phyloP scores from a whole-genome alignment of 192 early-diverging fungal species.

The Coemansia reversa region DNA sequence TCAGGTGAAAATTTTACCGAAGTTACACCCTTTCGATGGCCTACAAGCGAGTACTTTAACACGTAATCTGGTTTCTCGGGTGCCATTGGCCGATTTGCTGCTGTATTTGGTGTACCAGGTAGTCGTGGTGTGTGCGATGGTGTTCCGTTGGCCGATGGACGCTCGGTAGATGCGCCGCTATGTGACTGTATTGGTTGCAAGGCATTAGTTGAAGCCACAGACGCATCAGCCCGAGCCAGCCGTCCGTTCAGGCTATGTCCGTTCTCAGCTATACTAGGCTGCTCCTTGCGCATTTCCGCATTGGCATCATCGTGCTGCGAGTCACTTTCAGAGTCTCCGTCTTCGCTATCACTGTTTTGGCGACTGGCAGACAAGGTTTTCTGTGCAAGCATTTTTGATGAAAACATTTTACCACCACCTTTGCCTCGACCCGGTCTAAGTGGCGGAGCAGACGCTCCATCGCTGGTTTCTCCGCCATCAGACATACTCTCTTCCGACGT shows the following conservation, averaged over 20 bases:
- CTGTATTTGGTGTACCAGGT: conserved; percentile 11
- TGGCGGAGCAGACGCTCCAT: background rate
- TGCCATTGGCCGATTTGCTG: conserved; percentile 9
- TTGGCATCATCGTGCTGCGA: background rate
- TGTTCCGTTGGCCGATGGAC: conserved; percentile 3
- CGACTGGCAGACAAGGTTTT: conserved; percentile 35
- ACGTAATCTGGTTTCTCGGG: conserved; percentile 75
- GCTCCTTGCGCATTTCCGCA: background rate
- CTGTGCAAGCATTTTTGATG: conserved; percentile 51
- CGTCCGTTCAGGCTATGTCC: background rate
- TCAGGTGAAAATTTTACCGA: conserved; percentile 98
- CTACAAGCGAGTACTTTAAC: conserved; percentile 82
- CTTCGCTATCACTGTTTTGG: conserved; percentile 22
- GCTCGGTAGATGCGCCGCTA: conserved; percentile 13
- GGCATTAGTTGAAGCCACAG: background rate
- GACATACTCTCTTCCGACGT: conserved; percentile 14
- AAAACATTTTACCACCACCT: conserved; percentile 55
- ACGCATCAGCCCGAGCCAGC: background rate
- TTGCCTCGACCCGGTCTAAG: conserved; percentile 34
- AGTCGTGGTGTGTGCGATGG: conserved; percentile 8
- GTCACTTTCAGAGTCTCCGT: conserved; percentile 4
- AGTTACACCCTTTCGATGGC: conserved; percentile 92
- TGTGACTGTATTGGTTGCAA: conserved; percentile 4
- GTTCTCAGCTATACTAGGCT: background rate
- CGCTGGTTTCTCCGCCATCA: background rate